A percentile compares a stretch with the other conserved stretches of the same genome.
Conservation (phyloP, 1,284 basidiomycete species). For the Cryptococcus sp. region DNA sequence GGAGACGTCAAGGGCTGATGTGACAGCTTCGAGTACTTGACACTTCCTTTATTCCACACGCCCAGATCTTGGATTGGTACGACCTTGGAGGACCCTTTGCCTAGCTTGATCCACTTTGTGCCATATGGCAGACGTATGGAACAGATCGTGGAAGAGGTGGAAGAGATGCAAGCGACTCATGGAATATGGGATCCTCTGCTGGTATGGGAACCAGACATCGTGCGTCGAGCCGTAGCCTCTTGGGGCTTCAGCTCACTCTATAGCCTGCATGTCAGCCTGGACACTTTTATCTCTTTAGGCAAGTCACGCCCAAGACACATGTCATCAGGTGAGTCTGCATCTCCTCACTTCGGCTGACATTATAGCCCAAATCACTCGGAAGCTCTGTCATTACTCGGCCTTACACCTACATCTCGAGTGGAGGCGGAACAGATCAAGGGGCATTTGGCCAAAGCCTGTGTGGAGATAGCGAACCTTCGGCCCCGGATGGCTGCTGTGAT, state of each 20-base stretch:
- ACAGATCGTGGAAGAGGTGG: slow-evolving; percentile 18
- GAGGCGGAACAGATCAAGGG: slow-evolving; percentile 6
- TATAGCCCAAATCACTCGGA: slow-evolving; percentile 44
- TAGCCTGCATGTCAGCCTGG: slow-evolving; percentile 20
- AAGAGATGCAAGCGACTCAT: slow-evolving; percentile 6
- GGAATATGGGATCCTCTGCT: slow-evolving; percentile 21
- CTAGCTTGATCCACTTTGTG: slow-evolving; percentile 31
- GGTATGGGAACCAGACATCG: slow-evolving; percentile 40
- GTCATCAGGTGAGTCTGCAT: slow-evolving; percentile 24
- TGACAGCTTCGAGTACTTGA: slow-evolving; percentile 29
- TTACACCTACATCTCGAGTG: slow-evolving; percentile 5
- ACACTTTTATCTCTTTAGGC: slow-evolving; percentile 16
- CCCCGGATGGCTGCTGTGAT: not conserved
- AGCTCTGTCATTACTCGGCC: slow-evolving; percentile 26
- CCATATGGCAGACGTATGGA: slow-evolving; percentile 22
- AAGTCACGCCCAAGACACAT: slow-evolving; percentile 22
- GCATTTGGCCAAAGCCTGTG: not conserved
- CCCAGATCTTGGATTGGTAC: slow-evolving; percentile 21
- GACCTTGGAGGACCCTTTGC: slow-evolving; percentile 12
- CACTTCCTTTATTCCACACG: slow-evolving; percentile 19
- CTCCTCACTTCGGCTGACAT: not conserved
- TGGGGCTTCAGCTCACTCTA: not conserved
- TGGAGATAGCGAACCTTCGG: not conserved
- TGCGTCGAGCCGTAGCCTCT: slow-evolving; percentile 8
- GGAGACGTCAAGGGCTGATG: not conserved